These are phyloP conservation scores for Miamiensis avidus DNA, from an alignment of 169 alveolate genomes.

Conservation along the genomic window DNA sequence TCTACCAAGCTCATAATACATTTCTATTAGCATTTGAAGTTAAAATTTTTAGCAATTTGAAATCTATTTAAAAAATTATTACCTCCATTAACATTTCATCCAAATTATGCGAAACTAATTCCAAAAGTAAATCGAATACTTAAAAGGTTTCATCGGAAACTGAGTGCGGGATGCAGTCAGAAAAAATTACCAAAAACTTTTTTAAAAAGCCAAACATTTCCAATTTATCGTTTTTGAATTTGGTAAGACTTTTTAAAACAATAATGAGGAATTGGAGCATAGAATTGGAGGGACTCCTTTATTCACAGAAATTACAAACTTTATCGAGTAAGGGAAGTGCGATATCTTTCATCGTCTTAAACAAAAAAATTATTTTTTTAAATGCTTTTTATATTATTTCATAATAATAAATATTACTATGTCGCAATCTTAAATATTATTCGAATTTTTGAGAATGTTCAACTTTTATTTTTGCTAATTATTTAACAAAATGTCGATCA, in stretches of 20 bases:
- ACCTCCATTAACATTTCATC: background rate
- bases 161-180: conserved; percentile 35
- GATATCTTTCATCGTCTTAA: no score
- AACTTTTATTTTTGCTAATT: no score
- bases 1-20: background rate
- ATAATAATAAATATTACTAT: no score
- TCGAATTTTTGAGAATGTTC: no score
- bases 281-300: background rate
- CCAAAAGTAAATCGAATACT: conserved; percentile 28
- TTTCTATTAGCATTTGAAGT: no score
- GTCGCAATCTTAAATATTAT: no score
- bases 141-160: conserved; percentile 42
- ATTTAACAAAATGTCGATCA: conserved; percentile 5
- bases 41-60: no score
- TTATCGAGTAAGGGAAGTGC: background rate
- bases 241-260: background rate
- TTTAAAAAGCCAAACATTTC: conserved; percentile 14
- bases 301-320: background rate
- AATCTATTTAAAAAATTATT: no score
- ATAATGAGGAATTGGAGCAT: background rate
- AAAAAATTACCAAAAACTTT: conserved; percentile 3
- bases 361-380: no score
- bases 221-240: background rate
- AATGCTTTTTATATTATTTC: no score
- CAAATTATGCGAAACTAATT: no score